Evolutionary conservation across 2,329 filamentous ascomycete genomes (phyloP), one percentile per base, ranked within the genome.

Genomic region (Plenodomus biglobosus): DNA sequence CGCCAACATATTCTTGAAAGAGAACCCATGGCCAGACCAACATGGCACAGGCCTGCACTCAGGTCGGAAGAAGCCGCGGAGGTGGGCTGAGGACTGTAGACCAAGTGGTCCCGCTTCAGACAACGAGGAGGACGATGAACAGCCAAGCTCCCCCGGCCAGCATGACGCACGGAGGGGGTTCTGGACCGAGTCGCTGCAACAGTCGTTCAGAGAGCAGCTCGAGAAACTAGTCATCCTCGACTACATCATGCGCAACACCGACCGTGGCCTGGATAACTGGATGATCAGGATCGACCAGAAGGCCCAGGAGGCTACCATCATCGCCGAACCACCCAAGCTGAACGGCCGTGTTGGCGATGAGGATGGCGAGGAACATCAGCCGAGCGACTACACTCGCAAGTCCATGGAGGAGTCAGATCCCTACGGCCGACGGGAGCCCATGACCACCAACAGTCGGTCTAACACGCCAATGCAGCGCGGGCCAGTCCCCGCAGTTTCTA

Each of bases 201-300:
- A 95, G 70, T 88, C 90, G 0, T 96, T 99, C 69, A 80, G 94
- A 32, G 94, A 99, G 71, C 89, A 97, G 74, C 80, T 99, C 40
- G 94, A 99, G 75, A 97, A 96, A 73, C 79, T 99, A 7, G 95
- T 99, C 18, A 95, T 99, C 64, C 74, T 99, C 57, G 94, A 99
- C 73, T 99, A 99, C 70, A 95, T 99, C 55, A 99, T 99, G 94
- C 85, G 94, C 48, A 99, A 99, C 68, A 99, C 94, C 1, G 94
- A 99, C 70, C 84, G 94, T 73, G 94, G 94, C 1, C 78, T 96
- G 47, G 94, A 99, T 70, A 99, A 99, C 64, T 99, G 94, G 94
- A 99, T 99, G 94, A 91, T 99, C 68, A 94, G 90, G 71, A 89
- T 99, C 24, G 92, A 99, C 71, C 90, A 85, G 80, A 83, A 90